Base-by-base conservation (phyloP, 805 yeast species). In the Lipomyces mesembrius region DNA sequence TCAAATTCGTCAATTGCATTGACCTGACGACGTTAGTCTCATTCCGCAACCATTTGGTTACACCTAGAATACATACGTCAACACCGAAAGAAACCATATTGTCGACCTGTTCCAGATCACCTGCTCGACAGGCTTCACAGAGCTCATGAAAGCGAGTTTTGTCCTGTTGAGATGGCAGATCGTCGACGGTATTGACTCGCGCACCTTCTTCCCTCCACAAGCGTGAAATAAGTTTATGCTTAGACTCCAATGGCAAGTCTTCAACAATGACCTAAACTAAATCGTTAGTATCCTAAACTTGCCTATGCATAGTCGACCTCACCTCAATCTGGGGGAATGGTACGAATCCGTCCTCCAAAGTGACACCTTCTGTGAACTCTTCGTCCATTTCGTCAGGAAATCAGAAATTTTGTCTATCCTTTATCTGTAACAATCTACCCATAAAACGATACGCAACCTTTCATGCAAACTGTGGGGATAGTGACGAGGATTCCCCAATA, bases 1-100 rank as follows among this genome's bases (percentile, higher is more conserved):
- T 90, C 90, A 84, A 88, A 90, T 69, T 84, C 85, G 74, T 90
- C 96, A 43, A 85, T 84, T 62, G 79, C 83, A 73, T 86, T 83
- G 62, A 83, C 74, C 51, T 78, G 27, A 14, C 22, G 49, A 43
- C 17, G 9, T 53, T 54, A 25, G 25, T 5, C n/a, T 32, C 49
- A 14, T 12, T 62, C n/a, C n/a, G 20, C 49, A 7, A 78, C 81
- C 63, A 60, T 35, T 35, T 35, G 39, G 5, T 35, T 9, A 35
- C 79, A 27, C 32, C 32, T 17, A 6, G 17, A 52, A 25, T 52
- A 20, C 55, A 25, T 52, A 52, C 81, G 65, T 85, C 79, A 14
- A 84, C 83, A 0, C 88, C 89, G 9, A 83, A 81, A 0, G 86
- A 78, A 2, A 88, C 80, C 53, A 87, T 75, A 46, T 83, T 77